These are phyloP conservation scores for Fusarium sp. DNA, from an alignment of 2,329 filamentous ascomycete species.

Conservation along the genomic window DNA sequence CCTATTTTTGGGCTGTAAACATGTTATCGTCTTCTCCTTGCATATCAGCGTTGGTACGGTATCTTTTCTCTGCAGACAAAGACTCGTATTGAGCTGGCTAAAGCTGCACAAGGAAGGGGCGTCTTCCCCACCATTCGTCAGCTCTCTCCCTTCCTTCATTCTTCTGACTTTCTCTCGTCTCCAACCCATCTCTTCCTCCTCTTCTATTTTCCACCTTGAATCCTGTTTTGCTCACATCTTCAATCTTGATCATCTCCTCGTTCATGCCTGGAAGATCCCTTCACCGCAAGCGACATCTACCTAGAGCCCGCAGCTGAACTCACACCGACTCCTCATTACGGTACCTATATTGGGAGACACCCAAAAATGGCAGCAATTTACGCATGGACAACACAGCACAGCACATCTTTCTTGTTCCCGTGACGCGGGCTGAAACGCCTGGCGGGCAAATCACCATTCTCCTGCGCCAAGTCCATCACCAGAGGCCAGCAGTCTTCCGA, in stretches of 20 bases:
- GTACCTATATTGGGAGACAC: slow-evolving; percentile 19
- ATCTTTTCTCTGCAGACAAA: neutral
- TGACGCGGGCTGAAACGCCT: slow-evolving; percentile 31
- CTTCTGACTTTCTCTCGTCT: neutral
- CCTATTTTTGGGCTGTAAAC: neutral
- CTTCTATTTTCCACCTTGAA: neutral
- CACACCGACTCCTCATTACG: neutral
- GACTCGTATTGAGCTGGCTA: slow-evolving; percentile 7
- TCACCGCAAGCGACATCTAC: neutral
- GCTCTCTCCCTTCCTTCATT: slow-evolving; percentile 8
- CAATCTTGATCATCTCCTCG: neutral
- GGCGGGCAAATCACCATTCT: neutral
- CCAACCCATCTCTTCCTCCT: neutral
- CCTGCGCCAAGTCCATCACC: neutral
- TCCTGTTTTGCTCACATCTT: neutral
- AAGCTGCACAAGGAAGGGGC: slow-evolving; percentile 16
- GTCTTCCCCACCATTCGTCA: slow-evolving; percentile 23
- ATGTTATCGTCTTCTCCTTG: neutral
- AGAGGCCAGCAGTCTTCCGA: slow-evolving; percentile 8
- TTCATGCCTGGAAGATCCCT: neutral
- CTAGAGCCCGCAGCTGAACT: neutral
- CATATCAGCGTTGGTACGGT: neutral
- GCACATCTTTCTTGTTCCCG: neutral
- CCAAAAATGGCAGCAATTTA: slow-evolving; percentile 2
- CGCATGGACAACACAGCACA: slow-evolving; percentile 21